Percentiles rank a stretch among this genome's conserved stretches.
phyloP scores from a whole-genome alignment of 495 filamentous ascomycete species.

The Sporormia fimetaria region DNA sequence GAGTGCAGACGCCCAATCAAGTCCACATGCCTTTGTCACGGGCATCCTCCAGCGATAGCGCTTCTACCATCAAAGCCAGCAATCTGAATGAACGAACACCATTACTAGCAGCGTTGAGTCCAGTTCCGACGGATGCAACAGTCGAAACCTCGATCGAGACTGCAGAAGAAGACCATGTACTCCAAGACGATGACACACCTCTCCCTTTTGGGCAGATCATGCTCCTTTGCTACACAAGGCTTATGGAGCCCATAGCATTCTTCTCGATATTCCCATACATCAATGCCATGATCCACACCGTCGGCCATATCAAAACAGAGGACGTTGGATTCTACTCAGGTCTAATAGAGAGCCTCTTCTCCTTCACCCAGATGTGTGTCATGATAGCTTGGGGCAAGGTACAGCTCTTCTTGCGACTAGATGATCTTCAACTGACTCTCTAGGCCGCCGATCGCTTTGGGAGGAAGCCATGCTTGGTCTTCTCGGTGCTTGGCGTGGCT shows the following conservation, averaged over 20 bases:
- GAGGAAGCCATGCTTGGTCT: conserved; percentile 54
- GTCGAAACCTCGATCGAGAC: neutral
- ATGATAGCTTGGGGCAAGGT: conserved; percentile 50
- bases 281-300: conserved; percentile 55
- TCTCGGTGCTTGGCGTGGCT: conserved; percentile 48
- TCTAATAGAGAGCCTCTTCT: conserved; percentile 60
- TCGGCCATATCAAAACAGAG: conserved; percentile 42
- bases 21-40: too few species aligned
- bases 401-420: neutral
- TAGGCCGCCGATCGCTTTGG: conserved; percentile 51
- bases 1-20: too few species aligned
- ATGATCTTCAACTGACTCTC: neutral
- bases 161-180: neutral
- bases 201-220: conserved; percentile 50
- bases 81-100: conserved; percentile 23
- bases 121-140: conserved; percentile 5
- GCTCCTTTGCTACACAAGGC: conserved; percentile 53
- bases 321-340: conserved; percentile 65
- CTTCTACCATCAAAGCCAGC: neutral
- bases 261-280: conserved; percentile 69
- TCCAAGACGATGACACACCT: conserved; percentile 33
- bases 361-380: conserved; percentile 51
- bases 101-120: conserved; percentile 4
- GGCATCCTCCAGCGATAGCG: neutral
- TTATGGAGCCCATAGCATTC: conserved; percentile 64